phyloP scores from a whole-genome alignment of 768 basidiomycete genomes.

The Multifurca ochricompacta region DNA sequence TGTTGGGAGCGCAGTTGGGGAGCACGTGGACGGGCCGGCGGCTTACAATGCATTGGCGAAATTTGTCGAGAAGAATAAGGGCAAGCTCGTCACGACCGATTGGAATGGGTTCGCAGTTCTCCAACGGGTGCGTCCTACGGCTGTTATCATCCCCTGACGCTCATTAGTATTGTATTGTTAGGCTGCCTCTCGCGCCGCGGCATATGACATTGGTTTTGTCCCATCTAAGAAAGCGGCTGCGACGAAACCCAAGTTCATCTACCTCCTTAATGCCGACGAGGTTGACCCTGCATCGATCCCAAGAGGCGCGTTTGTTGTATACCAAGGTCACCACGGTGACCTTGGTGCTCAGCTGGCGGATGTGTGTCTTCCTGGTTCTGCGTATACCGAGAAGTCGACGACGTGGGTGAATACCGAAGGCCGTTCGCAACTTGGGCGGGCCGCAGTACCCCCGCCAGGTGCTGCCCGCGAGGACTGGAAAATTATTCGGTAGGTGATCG shows the following conservation, averaged over 20 bases:
- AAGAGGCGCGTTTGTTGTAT: slow-evolving; percentile 90
- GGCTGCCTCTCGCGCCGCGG: slow-evolving; percentile 88
- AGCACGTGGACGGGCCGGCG: slow-evolving; percentile 77
- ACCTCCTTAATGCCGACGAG: slow-evolving; percentile 95
- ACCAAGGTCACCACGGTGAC: slow-evolving; percentile 98
- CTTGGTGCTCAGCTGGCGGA: slow-evolving; percentile 96
- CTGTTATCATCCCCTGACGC: neutral
- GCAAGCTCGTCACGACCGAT: slow-evolving; percentile 68
- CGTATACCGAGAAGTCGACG: slow-evolving; percentile 86
- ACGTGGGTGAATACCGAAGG: slow-evolving; percentile 99
- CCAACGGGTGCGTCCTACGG: slow-evolving; percentile 63
- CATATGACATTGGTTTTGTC: slow-evolving; percentile 91
- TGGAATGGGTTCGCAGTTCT: slow-evolving; percentile 96
- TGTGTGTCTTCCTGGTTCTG: slow-evolving; percentile 85
- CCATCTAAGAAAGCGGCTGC: slow-evolving; percentile 71
- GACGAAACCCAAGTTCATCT: slow-evolving; percentile 87
- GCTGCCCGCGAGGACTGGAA: slow-evolving; percentile 97
- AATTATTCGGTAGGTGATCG: slow-evolving; percentile 64
- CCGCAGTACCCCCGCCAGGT: slow-evolving; percentile 92
- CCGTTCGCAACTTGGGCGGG: slow-evolving; percentile 79
- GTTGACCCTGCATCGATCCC: slow-evolving; percentile 84
- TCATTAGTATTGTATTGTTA: slow-evolving; percentile 29
- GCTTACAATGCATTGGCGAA: slow-evolving; percentile 71
- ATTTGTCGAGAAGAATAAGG: slow-evolving; percentile 74
- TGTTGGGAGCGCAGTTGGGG: slow-evolving; percentile 78